These are phyloP conservation scores for Neocucurbitaria cava DNA, from an alignment of 2,329 filamentous ascomycete genomes.

Conservation along the genomic window DNA sequence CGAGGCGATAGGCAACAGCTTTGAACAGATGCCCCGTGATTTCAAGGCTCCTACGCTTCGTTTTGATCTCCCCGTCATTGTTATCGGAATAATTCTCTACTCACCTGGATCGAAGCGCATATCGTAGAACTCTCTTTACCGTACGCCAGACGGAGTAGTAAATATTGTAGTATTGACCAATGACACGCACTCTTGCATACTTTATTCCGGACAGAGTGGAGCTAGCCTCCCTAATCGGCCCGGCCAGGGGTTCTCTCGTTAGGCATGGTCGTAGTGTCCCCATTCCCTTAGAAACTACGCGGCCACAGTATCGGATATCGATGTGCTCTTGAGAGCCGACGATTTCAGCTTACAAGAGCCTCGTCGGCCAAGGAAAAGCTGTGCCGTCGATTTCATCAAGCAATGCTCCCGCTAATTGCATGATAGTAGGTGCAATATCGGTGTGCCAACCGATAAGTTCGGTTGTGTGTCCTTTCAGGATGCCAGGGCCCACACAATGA, in stretches of 20 bases:
- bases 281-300: slow-evolving; percentile 8
- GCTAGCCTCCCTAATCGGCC: background rate
- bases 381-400: slow-evolving; percentile 16
- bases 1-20: slow-evolving; percentile 43
- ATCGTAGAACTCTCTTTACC: slow-evolving; percentile 70
- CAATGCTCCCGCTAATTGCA: slow-evolving; percentile 31
- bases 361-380: slow-evolving; percentile 14
- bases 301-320: slow-evolving; percentile 48
- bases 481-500: slow-evolving; percentile 45
- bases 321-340: slow-evolving; percentile 35
- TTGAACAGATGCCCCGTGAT: background rate
- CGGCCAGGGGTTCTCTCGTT: background rate
- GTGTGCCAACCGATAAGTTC: slow-evolving; percentile 44
- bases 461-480: slow-evolving; percentile 27
- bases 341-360: slow-evolving; percentile 3
- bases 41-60: background rate
- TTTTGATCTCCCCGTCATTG: background rate
- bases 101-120: slow-evolving; percentile 33
- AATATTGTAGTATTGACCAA: slow-evolving; percentile 62
- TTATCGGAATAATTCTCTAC: background rate
- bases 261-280: background rate
- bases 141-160: slow-evolving; percentile 73
- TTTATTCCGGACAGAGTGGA: slow-evolving; percentile 49
- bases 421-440: slow-evolving; percentile 46
- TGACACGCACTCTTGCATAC: slow-evolving; percentile 67